These are phyloP conservation scores for Camellia oleifera DNA, from an alignment of 179 eudicot genomes.

Conservation along the genomic window DNA sequence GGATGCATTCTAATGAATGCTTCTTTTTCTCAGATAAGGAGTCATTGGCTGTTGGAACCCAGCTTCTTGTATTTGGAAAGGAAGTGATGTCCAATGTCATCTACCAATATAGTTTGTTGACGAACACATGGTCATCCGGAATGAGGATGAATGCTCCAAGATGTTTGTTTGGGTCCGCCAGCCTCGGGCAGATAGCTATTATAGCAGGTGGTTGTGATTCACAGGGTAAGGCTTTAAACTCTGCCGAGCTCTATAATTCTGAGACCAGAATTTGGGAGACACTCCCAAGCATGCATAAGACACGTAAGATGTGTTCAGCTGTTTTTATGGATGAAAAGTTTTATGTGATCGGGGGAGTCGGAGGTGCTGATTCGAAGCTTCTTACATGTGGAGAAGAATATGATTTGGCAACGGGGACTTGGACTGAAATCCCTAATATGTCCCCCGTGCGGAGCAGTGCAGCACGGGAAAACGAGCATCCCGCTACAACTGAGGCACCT, in stretches of 20 bases:
- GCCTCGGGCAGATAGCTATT: slow-evolving; percentile 68
- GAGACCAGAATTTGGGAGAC: slow-evolving; percentile 54
- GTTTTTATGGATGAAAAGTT: slow-evolving; percentile 80
- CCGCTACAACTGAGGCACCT: slow-evolving; percentile 68
- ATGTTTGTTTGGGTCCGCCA: slow-evolving; percentile 81
- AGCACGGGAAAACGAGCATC: slow-evolving; percentile 32
- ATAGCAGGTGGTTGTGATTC: slow-evolving; percentile 83
- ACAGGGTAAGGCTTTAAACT: slow-evolving; percentile 37
- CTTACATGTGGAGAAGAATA: slow-evolving; percentile 79
- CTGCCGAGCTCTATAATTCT: slow-evolving; percentile 76
- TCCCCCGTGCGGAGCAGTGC: slow-evolving; percentile 51
- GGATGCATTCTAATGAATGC: slow-evolving; percentile 57
- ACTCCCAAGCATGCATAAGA: slow-evolving; percentile 64
- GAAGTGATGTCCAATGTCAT: slow-evolving; percentile 53
- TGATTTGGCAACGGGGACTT: slow-evolving; percentile 49
- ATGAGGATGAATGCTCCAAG: slow-evolving; percentile 66
- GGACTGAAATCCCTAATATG: slow-evolving; percentile 70
- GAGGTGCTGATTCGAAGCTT: slow-evolving; percentile 39
- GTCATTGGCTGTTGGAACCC: slow-evolving; percentile 80
- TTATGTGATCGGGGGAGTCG: slow-evolving; percentile 78
- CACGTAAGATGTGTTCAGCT: slow-evolving; percentile 75
- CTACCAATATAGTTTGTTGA: slow-evolving; percentile 57
- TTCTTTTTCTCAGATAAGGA: slow-evolving; percentile 72
- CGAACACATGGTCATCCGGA: slow-evolving; percentile 71
- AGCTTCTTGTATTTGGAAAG: slow-evolving; percentile 76